phyloP scores from a whole-genome alignment of 768 basidiomycete species.

The Russula sp. region DNA sequence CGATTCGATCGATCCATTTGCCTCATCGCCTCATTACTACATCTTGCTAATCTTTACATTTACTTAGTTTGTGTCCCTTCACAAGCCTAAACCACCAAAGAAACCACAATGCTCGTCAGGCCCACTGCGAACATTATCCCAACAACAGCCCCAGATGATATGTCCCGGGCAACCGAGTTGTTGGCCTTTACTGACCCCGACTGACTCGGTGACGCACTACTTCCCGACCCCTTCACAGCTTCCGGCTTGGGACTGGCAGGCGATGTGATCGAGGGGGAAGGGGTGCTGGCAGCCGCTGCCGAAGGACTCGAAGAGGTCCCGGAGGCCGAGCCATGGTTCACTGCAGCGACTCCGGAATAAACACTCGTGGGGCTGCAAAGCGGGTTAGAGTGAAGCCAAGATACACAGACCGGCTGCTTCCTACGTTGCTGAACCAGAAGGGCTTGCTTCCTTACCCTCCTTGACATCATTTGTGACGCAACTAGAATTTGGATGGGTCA shows the following conservation, averaged over 20 bases:
- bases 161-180: constrained; percentile 30
- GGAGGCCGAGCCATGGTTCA: not conserved
- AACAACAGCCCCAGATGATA: constrained; percentile 29
- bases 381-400: not conserved
- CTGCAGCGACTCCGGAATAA: not conserved
- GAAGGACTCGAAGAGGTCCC: not conserved
- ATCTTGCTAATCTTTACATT: no score
- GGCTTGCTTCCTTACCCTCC: constrained; percentile 10
- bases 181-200: constrained; percentile 24
- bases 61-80: constrained; percentile 5
- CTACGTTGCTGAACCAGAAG: not conserved
- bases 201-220: constrained; percentile 20
- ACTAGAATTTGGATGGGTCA: not conserved
- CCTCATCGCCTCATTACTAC: no score
- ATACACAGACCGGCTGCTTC: not conserved
- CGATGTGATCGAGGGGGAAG: not conserved
- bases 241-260: constrained; percentile 3
- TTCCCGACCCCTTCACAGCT: not conserved
- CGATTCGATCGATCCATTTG: no score
- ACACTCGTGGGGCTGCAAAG: not conserved
- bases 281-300: not conserved
- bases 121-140: constrained; percentile 46
- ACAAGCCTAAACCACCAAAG: constrained; percentile 32
- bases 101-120: constrained; percentile 38
- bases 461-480: constrained; percentile 11